phyloP scores from a whole-genome alignment of 441 rosid genomes.

The Pelargonium australe region DNA sequence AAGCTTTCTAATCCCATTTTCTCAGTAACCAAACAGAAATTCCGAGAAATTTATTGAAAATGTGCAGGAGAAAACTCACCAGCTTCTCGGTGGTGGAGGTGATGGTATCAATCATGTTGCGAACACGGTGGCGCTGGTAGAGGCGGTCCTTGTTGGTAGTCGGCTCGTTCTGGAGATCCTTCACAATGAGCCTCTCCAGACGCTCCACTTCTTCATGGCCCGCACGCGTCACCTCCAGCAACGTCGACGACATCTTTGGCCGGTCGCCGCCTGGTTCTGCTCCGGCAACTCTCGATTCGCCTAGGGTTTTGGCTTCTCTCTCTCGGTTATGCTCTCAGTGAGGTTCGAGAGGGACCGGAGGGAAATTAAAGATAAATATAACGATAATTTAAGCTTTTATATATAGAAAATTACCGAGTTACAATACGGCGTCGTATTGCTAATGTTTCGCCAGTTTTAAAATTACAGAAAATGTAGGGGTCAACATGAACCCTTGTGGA shows the following conservation, averaged over 20 bases:
- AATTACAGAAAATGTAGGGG: too few relatives aligned
- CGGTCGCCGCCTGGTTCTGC: background rate
- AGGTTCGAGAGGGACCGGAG: background rate
- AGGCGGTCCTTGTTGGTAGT: constrained; percentile 59
- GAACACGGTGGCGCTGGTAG: constrained; percentile 87
- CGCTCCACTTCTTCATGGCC: constrained; percentile 89
- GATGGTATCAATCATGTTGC: constrained; percentile 67
- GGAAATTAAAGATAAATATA: background rate
- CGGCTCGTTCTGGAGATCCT: constrained; percentile 86
- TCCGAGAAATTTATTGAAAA: background rate
- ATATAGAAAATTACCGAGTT: background rate
- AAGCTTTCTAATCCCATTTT: background rate
- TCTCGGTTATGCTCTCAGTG: background rate
- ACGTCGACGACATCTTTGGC: constrained; percentile 75
- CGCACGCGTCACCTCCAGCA: constrained; percentile 80
- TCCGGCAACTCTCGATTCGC: constrained; percentile 11
- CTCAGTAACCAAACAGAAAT: background rate
- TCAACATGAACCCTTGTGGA: too few relatives aligned
- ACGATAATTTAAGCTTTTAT: background rate
- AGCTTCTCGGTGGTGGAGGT: constrained; percentile 56
- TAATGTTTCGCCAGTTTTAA: too few relatives aligned
- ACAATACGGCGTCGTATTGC: background rate
- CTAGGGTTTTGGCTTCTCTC: constrained; percentile 13
- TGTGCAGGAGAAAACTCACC: constrained; percentile 29
- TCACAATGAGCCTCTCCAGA: constrained; percentile 72